These are phyloP conservation scores for Paramecium caudatum DNA, from an alignment of 73 alveolate species.

Conservation along the genomic window DNA sequence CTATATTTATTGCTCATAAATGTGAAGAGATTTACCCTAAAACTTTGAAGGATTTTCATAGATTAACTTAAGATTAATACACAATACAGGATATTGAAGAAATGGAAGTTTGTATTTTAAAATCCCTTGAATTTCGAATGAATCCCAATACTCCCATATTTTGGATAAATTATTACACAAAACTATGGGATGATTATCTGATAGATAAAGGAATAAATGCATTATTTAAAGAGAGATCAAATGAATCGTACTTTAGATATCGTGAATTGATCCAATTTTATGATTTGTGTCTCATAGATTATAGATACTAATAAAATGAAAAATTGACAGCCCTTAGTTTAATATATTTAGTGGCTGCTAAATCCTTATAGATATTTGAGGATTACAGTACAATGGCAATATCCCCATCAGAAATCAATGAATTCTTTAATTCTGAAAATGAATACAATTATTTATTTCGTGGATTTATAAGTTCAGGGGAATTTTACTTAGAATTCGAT, in stretches of 20 bases:
- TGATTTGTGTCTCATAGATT: constrained; percentile 33
- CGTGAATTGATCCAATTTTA: neutral
- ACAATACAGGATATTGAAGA: neutral
- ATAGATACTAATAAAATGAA: neutral
- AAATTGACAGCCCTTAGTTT: constrained; percentile 18
- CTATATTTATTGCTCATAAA: constrained; percentile 36
- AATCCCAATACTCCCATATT: constrained; percentile 56
- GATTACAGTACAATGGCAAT: neutral
- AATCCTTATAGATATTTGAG: neutral
- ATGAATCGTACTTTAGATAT: constrained; percentile 29
- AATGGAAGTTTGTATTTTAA: constrained; percentile 48
- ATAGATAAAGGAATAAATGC: neutral
- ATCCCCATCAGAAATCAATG: neutral
- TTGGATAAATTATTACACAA: constrained; percentile 46
- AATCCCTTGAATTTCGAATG: constrained; percentile 15
- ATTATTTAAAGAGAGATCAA: neutral
- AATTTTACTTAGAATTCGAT: neutral
- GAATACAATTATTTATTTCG: neutral
- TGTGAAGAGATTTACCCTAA: constrained; percentile 58
- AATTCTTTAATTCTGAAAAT: neutral
- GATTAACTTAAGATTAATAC: constrained; percentile 26
- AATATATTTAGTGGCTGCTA: constrained; percentile 27
- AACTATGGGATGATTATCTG: constrained; percentile 46
- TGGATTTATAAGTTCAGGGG: neutral
- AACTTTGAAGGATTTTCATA: neutral